These are phyloP conservation scores for Beta macrorhiza DNA, from an alignment of 179 eudicot species.

Conservation along the genomic window DNA sequence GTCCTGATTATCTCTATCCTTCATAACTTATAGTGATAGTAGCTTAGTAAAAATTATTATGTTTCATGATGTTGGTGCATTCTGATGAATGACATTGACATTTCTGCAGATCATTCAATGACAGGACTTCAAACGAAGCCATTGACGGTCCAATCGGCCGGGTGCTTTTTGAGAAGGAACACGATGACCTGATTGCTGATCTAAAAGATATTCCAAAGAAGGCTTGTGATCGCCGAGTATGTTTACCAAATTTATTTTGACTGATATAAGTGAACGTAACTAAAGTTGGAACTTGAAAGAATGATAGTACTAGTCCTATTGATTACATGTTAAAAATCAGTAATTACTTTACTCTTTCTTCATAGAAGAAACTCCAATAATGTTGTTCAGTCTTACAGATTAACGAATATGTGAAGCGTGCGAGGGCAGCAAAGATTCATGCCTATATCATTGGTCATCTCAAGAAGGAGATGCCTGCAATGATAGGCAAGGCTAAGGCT, in stretches of 20 bases:
- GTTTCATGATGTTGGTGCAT: not conserved
- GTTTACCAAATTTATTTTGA: slow-evolving; percentile 14
- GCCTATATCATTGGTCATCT: slow-evolving; percentile 84
- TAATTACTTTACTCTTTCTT: not conserved
- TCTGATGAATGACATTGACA: slow-evolving; percentile 10
- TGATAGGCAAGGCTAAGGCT: slow-evolving; percentile 79
- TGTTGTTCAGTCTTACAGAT: slow-evolving; percentile 41
- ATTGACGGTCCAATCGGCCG: slow-evolving; percentile 61
- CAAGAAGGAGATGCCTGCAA: slow-evolving; percentile 86
- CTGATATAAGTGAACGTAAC: not conserved
- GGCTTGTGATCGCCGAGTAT: slow-evolving; percentile 86
- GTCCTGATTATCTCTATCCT: not conserved
- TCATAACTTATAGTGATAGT: not conserved
- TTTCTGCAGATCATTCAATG: slow-evolving; percentile 67
- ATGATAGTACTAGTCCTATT: not conserved
- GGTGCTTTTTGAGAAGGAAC: slow-evolving; percentile 85
- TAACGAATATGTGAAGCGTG: slow-evolving; percentile 94
- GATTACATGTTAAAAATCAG: not conserved
- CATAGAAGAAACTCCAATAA: not conserved
- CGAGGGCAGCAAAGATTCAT: slow-evolving; percentile 91
- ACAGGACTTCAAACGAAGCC: slow-evolving; percentile 62
- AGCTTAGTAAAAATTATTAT: not conserved
- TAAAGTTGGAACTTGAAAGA: not conserved
- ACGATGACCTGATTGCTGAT: slow-evolving; percentile 78
- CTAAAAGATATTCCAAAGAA: slow-evolving; percentile 87